phyloP scores from a whole-genome alignment of 1,284 basidiomycete genomes.

The Trametes sp. region DNA sequence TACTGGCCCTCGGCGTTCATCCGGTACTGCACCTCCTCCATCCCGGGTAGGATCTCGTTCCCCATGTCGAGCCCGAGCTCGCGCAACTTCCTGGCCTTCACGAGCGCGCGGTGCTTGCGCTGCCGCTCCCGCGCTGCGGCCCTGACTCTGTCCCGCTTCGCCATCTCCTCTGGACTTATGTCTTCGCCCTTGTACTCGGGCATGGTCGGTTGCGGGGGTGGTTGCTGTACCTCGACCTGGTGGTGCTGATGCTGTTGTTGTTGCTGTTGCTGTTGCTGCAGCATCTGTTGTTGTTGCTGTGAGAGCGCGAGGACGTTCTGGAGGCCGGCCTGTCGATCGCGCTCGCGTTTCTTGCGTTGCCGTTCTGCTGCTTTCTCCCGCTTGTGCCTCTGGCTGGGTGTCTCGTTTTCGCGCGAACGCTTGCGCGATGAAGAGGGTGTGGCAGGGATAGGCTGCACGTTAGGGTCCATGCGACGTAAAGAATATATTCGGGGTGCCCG shows the following conservation, averaged over 20 bases:
- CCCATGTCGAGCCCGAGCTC: conserved; percentile 81
- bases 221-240: conserved; percentile 34
- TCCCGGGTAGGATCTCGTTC: conserved; percentile 64
- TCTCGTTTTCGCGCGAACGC: conserved; percentile 74
- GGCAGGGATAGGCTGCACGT: conserved; percentile 35
- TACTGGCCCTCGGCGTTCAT: conserved; percentile 65
- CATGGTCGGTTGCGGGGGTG: conserved; percentile 26
- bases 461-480: conserved; percentile 40
- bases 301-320: conserved; percentile 43
- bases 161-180: conserved; percentile 67
- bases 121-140: conserved; percentile 79
- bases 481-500: conserved; percentile 33
- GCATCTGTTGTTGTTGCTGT: conserved; percentile 34
- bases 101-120: conserved; percentile 76
- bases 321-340: conserved; percentile 62
- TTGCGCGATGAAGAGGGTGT: conserved; percentile 51
- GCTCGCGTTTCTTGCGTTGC: conserved; percentile 79
- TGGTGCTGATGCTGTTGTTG: conserved; percentile 28
- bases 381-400: conserved; percentile 70
- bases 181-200: conserved; percentile 47
- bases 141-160: conserved; percentile 70
- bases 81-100: conserved; percentile 79
- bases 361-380: conserved; percentile 83
- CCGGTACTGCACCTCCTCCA: conserved; percentile 69
- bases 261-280: conserved; percentile 33